These are phyloP conservation scores for Colletotrichum lupini DNA, from an alignment of 2,329 filamentous ascomycete genomes.

Conservation along the genomic window DNA sequence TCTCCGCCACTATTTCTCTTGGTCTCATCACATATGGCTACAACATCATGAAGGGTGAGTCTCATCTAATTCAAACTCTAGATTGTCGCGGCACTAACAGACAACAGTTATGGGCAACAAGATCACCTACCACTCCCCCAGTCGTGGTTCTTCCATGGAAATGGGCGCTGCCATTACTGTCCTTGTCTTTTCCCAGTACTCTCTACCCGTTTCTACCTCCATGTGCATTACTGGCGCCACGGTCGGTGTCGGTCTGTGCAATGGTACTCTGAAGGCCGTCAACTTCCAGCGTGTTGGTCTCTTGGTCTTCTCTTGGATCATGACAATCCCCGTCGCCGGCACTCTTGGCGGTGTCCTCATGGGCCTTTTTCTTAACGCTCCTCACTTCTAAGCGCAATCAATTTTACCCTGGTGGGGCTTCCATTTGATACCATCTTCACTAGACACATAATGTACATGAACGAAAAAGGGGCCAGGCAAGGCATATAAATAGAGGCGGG, in stretches of 20 bases:
- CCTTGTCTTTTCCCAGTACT: slow-evolving; percentile 79
- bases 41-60: slow-evolving; percentile 83
- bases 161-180: slow-evolving; percentile 83
- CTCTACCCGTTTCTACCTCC: slow-evolving; percentile 79
- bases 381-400: slow-evolving; percentile 37
- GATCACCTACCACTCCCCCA: slow-evolving; percentile 75
- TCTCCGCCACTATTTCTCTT: slow-evolving; percentile 70
- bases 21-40: slow-evolving; percentile 82
- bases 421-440: slow-evolving; percentile 9
- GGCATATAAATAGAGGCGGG: neutral
- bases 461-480: slow-evolving; percentile 6
- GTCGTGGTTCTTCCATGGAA: slow-evolving; percentile 76
- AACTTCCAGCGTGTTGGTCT: slow-evolving; percentile 81
- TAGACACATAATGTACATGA: slow-evolving; percentile 29
- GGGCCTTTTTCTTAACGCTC: slow-evolving; percentile 53
- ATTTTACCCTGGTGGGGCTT: neutral
- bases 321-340: slow-evolving; percentile 56
- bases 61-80: neutral
- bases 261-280: slow-evolving; percentile 76
- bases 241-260: slow-evolving; percentile 82
- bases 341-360: slow-evolving; percentile 53
- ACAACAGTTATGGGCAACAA: slow-evolving; percentile 80
- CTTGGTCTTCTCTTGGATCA: slow-evolving; percentile 74
- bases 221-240: slow-evolving; percentile 87
- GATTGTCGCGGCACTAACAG: slow-evolving; percentile 37